Base-by-base conservation (phyloP, 83 land plant species). In the Picea mariana region DNA sequence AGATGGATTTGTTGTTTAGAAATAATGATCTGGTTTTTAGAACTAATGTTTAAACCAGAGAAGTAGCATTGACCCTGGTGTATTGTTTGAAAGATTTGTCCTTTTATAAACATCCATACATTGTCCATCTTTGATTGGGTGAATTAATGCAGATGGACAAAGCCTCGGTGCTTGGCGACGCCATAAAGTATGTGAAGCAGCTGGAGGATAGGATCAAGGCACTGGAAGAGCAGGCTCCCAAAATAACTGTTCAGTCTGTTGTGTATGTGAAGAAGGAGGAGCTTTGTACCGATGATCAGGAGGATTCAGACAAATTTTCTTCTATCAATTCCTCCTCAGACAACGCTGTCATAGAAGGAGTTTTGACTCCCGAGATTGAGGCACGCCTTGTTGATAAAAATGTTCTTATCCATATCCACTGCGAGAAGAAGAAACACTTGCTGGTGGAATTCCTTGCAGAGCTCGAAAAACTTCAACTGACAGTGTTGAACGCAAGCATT, bases 11-110 rank as follows among this genome's bases (percentile, higher is more conserved):
- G 16, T 9, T 67, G 3, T 67, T 15, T 27, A 15, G 40, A 17
- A 24, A 12, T 31, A 23, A 24, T 31, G 12, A 15, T 71, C 38
- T 71, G 2, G 42, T 6, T 27, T 67, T 67, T 3, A 0, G 7
- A 17, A 34, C 87, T 94, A 97, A 89, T 88, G 93, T 97, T 94
- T 81, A 96, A 96, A 83, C 97, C 97, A 17, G 20, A 34, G 34
- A 34, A 34, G 34, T 34, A 34, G 2, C 3, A 34, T 34, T 34
- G 34, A 34, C 34, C 34, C 93, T 96, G 38, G 95, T 92, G 15
- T 95, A 94, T 55, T 94, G 95, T 1, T 91, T 96, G 44, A 94
- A 92, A 83, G 89, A 96, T 67, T 83, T 96, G 75, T 64, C 20
- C 8, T 3, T 4, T 18, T 20, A 7, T 64, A 64, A 21, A 64